phyloP scores from a whole-genome alignment of 805 yeast genomes.

The Blastobotrys americana region DNA sequence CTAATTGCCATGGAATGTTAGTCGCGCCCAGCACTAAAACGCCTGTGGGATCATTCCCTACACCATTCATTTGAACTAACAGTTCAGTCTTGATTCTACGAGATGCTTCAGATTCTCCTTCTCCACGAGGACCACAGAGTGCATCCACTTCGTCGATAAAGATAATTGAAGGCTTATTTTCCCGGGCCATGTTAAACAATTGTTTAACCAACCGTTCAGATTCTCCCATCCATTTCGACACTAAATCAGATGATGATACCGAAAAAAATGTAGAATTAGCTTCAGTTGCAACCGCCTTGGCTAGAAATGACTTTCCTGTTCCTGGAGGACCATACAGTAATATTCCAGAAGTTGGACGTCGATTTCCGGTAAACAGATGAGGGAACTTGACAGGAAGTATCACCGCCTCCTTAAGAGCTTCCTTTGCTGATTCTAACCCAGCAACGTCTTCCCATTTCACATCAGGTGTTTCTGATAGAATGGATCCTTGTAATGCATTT shows the following conservation, averaged over 20 bases:
- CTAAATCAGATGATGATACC: conserved; percentile 92
- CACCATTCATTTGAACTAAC: conserved; percentile 98
- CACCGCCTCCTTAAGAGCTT: conserved; percentile 94
- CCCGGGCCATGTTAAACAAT: conserved; percentile 91
- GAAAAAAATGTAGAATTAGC: conserved; percentile 96
- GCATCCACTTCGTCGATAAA: conserved; percentile 99
- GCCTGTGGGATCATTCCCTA: conserved; percentile 89
- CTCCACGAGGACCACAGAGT: conserved; percentile 95
- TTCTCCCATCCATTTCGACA: conserved; percentile 99
- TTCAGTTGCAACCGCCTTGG: conserved; percentile 98
- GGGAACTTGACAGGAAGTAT: conserved; percentile 95
- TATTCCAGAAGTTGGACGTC: conserved; percentile 90
- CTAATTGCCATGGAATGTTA: conserved; percentile 97
- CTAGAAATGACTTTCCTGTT: conserved; percentile 94
- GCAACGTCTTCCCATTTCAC: conserved; percentile 95
- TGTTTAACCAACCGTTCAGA: conserved; percentile 94
- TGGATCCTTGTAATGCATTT: conserved; percentile 88
- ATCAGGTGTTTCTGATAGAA: conserved; percentile 84
- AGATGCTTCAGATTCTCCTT: conserved; percentile 94
- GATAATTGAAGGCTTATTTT: conserved; percentile 89
- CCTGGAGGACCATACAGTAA: conserved; percentile 91
- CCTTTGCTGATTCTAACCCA: conserved; percentile 91
- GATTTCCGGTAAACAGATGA: conserved; percentile 86
- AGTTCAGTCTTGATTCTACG: conserved; percentile 94
- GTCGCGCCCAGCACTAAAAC: conserved; percentile 96